Conservation (phyloP, 2,329 filamentous ascomycete genomes). For the Penicillium sp. region DNA sequence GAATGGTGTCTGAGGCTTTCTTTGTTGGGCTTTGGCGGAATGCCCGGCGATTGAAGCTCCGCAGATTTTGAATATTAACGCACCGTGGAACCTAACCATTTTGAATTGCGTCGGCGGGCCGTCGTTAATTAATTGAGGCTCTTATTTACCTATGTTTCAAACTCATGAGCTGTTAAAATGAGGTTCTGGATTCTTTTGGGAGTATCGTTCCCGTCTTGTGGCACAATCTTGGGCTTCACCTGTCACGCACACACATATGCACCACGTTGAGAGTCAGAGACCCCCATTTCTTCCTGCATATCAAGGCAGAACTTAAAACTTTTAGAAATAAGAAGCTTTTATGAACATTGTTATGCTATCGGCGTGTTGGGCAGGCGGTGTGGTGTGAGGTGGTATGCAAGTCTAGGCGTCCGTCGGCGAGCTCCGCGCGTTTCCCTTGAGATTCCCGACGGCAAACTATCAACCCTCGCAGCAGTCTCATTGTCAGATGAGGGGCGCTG, state of each 20-base stretch:
- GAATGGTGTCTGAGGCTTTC: slow-evolving; percentile 14
- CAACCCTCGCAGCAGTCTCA: neutral
- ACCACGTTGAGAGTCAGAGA: neutral
- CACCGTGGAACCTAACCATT: neutral
- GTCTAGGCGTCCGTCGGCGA: neutral
- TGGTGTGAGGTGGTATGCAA: neutral
- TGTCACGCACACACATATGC: neutral
- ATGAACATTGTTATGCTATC: neutral
- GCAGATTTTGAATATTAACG: neutral
- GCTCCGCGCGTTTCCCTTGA: neutral
- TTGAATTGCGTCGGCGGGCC: neutral
- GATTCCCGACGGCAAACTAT: neutral
- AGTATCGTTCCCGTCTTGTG: neutral
- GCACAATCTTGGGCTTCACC: neutral
- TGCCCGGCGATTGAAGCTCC: slow-evolving; percentile 4
- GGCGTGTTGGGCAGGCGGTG: neutral
- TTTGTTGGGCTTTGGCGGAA: slow-evolving; percentile 17
- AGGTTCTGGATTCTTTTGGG: neutral
- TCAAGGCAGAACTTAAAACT: neutral
- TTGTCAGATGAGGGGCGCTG: neutral
- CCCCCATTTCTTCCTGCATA: neutral
- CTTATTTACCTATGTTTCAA: neutral
- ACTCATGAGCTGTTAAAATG: neutral
- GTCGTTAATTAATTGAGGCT: neutral
- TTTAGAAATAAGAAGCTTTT: neutral